These are phyloP conservation scores for Ceratobasidium sp. DNA, from an alignment of 1,284 basidiomycete genomes.

Conservation along the genomic window DNA sequence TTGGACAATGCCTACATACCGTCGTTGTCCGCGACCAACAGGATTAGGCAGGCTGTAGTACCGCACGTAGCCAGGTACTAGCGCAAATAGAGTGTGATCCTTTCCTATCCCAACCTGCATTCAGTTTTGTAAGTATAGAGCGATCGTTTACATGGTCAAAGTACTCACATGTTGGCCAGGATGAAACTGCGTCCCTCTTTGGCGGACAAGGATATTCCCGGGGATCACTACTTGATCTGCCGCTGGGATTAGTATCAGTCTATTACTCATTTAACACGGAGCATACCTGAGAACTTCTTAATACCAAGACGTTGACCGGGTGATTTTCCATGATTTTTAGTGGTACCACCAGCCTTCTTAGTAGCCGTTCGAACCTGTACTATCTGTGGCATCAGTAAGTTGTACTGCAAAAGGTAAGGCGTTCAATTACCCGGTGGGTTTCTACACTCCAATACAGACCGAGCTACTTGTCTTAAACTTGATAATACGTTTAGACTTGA, in stretches of 20 bases:
- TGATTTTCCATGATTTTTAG: slow-evolving; percentile 90
- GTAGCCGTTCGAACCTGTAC: slow-evolving; percentile 90
- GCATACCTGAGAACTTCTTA: slow-evolving; percentile 91
- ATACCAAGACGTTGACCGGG: slow-evolving; percentile 91
- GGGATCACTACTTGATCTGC: slow-evolving; percentile 89
- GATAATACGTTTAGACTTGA: slow-evolving; percentile 16
- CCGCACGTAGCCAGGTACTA: slow-evolving; percentile 88
- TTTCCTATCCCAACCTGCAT: slow-evolving; percentile 86
- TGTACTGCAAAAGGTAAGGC: neutral
- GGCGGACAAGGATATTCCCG: slow-evolving; percentile 93
- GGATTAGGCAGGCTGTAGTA: slow-evolving; percentile 73
- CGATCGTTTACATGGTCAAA: slow-evolving; percentile 26
- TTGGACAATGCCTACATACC: slow-evolving; percentile 86
- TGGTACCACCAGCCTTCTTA: slow-evolving; percentile 92
- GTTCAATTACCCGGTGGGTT: neutral
- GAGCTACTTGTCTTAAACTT: slow-evolving; percentile 6
- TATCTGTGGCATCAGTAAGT: slow-evolving; percentile 48
- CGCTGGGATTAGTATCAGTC: slow-evolving; percentile 18
- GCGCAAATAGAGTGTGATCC: slow-evolving; percentile 92
- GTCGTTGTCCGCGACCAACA: slow-evolving; percentile 68
- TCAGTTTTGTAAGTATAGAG: neutral
- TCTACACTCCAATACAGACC: neutral
- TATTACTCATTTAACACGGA: slow-evolving; percentile 46
- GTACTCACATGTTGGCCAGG: slow-evolving; percentile 86
- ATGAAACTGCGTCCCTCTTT: slow-evolving; percentile 90